Evolutionary conservation across 164 flowering plant genomes (phyloP).

Genomic region (Magnolia sinica): DNA sequence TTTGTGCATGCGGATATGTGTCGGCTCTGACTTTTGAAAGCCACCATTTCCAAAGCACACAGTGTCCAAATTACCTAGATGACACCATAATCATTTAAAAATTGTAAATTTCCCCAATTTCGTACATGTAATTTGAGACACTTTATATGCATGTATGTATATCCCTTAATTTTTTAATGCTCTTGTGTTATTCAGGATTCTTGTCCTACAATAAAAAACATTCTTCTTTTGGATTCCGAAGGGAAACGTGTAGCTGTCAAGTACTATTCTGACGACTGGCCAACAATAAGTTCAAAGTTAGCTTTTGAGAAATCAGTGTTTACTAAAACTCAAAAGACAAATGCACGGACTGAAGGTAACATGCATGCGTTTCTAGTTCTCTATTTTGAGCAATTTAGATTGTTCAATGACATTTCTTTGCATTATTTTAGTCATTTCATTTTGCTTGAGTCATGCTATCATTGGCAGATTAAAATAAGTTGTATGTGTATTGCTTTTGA

Average conservation of each 20-base stretch:
- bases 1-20: no score
- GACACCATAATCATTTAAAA: no score
- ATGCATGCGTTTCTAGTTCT: not conserved
- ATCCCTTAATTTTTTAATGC: not conserved
- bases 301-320: conserved; percentile 51
- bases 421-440: not conserved
- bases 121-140: not conserved
- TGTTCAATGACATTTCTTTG: not conserved
- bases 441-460: not conserved
- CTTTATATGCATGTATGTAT: no score
- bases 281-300: conserved; percentile 42
- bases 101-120: no score
- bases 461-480: not conserved
- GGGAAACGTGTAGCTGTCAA: conserved; percentile 69
- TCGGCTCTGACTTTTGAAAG: no score
- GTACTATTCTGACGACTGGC: conserved; percentile 58
- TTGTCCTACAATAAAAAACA: conserved; percentile 52
- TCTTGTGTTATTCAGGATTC: conserved; percentile 33
- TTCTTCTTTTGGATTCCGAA: conserved; percentile 61
- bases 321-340: conserved; percentile 51
- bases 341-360: conserved; percentile 52
- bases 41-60: no score
- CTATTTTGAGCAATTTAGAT: not conserved
- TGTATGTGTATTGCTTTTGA: not conserved
- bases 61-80: no score